Evolutionary conservation across 495 filamentous ascomycete species (phyloP).

Genomic region (Xylaria bambusicola): DNA sequence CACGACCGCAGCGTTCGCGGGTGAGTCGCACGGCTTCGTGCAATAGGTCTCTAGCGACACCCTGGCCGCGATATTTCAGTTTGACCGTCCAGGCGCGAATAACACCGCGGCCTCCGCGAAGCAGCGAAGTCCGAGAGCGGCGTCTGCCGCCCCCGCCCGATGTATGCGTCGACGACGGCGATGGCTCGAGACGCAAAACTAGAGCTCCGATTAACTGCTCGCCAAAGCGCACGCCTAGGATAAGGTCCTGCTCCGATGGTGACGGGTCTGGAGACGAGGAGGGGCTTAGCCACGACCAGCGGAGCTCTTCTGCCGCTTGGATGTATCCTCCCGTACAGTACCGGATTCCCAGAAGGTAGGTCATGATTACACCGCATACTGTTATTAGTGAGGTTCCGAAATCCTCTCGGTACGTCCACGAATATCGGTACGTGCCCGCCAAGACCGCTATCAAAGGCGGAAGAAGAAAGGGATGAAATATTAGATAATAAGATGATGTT

Average conservation of each 20-base stretch:
- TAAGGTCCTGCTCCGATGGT: conserved; percentile 37
- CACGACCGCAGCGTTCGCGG: conserved; percentile 56
- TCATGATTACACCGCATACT: conserved; percentile 38
- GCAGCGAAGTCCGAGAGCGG: conserved; percentile 26
- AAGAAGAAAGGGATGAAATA: conserved; percentile 45
- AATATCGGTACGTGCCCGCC: conserved; percentile 38
- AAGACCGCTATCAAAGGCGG: conserved; percentile 30
- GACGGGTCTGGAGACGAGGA: conserved; percentile 2
- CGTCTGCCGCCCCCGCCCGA: conserved; percentile 23
- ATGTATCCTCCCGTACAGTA: conserved; percentile 45
- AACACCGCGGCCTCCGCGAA: conserved; percentile 50
- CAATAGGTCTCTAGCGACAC: conserved; percentile 68
- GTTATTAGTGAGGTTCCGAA: conserved; percentile 39
- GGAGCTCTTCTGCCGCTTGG: conserved; percentile 38
- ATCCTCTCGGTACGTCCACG: conserved; percentile 33
- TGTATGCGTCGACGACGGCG: conserved; percentile 22
- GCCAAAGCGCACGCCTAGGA: conserved; percentile 46
- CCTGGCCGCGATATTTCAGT: conserved; percentile 63
- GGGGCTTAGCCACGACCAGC: conserved; percentile 40
- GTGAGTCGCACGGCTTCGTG: conserved; percentile 63
- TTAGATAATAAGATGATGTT: conserved; percentile 35
- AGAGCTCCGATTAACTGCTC: conserved; percentile 44
- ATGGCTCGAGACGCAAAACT: conserved; percentile 44
- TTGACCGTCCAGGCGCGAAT: conserved; percentile 78
- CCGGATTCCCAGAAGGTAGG: conserved; percentile 44